Evolutionary conservation across 352 stramenopile genomes (phyloP), one percentile per base, ranked within the genome.

Genomic region (Phytophthora pistaciae): DNA sequence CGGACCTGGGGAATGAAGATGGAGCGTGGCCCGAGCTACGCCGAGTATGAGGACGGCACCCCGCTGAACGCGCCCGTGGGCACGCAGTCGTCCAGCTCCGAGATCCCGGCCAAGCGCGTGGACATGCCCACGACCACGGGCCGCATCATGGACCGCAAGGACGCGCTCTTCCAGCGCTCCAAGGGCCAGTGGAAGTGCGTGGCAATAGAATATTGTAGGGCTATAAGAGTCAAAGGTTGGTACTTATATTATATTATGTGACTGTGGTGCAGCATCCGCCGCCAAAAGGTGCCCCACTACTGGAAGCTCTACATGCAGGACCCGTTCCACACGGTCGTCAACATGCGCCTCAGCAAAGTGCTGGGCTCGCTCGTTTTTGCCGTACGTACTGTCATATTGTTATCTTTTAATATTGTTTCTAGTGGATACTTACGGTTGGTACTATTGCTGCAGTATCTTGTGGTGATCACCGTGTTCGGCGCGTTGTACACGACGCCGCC

Each of bases 281-380:
- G 88, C 23, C 64, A 92, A 31, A 93, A 93, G 68, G 80, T 91
- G 61, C 82, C 87, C 9, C 69, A 94, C 50, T 93, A 93, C 70
- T 96, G 87, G 87, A 92, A 91, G 63, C 70, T 94, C 42, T 96
- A 96, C 68, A 72, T 94, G 52, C 84, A 93, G 56, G 88, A 93
- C 58, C 88, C 88, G 44, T 96, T 96, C 77, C 88, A 96, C 72
- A 85, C 84, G 33, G 71, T 96, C 20, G 85, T 96, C 36, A 93
- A 96, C 68, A 83, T 94, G 73, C 88, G 88, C 0, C 60, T 93
- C 60, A 91, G 82, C 73, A 96, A 96, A 81, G 88, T 96, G 40
- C 54, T 93, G 20, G 78, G 67, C 5, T 74, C 73, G 20, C 69
- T 80, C 42, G 31, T 66, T 6, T 66, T 80, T 58, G 52, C 73